Evolutionary conservation across 805 yeast genomes (phyloP).

Genomic region (Brettanomyces bruxellensis): DNA sequence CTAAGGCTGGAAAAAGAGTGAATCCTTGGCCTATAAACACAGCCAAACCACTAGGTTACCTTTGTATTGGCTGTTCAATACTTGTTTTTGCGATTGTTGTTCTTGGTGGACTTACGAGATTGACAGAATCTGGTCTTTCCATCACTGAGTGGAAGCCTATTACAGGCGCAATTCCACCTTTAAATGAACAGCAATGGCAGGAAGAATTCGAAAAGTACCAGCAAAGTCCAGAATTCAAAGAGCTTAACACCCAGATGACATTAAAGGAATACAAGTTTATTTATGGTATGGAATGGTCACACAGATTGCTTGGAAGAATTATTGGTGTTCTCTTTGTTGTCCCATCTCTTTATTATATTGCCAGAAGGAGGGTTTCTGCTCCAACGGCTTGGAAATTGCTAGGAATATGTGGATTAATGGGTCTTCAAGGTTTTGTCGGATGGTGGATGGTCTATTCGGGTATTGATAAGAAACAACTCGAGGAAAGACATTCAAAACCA

Average conservation of each 20-base stretch:
- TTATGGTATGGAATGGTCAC: conserved; percentile 97
- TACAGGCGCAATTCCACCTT: conserved; percentile 90
- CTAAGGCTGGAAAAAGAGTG: conserved; percentile 2
- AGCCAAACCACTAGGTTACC: conserved; percentile 63
- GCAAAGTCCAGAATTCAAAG: conserved; percentile 84
- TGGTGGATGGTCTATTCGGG: conserved; percentile 99
- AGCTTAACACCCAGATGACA: conserved; percentile 79
- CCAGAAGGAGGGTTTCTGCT: conserved; percentile 52
- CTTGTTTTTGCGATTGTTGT: conserved; percentile 92
- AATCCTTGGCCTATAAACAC: conserved; percentile 34
- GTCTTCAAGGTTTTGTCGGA: conserved; percentile 91
- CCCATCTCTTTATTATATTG: conserved; percentile 80
- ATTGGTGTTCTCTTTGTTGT: conserved; percentile 76
- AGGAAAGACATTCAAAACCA: conserved; percentile 84
- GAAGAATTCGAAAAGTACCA: conserved; percentile 73
- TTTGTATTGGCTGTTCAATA: conserved; percentile 82
- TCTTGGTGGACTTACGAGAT: conserved; percentile 91
- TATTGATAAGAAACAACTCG: conserved; percentile 67
- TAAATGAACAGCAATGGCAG: conserved; percentile 75
- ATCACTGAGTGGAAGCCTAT: conserved; percentile 99
- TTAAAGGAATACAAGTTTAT: conserved; percentile 92
- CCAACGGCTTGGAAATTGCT: conserved; percentile 60
- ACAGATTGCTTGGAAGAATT: conserved; percentile 83
- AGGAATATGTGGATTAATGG: conserved; percentile 69
- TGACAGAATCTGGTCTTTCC: conserved; percentile 91